Conservation (phyloP, 2,329 filamentous ascomycete species). For the Arthrobotrys conoides region DNA sequence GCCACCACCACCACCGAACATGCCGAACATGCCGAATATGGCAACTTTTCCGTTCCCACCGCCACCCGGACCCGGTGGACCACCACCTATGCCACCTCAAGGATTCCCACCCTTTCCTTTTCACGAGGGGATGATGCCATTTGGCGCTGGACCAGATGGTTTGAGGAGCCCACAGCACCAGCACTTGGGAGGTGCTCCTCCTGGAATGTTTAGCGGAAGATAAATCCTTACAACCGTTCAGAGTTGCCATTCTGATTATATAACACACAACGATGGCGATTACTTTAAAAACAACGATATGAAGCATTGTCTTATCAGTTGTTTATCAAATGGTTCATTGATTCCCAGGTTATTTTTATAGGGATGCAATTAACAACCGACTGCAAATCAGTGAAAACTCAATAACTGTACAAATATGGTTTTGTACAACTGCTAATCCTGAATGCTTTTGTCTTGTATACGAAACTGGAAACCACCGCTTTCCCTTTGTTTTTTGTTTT, state of each 20-base stretch:
- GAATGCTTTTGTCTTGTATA: slow-evolving; percentile 19
- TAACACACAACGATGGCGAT: slow-evolving; percentile 3
- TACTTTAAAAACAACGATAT: slow-evolving; percentile 1
- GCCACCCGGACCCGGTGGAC: slow-evolving; percentile 40
- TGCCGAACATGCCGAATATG: slow-evolving; percentile 56
- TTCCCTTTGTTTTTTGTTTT: neutral
- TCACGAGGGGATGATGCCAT: slow-evolving; percentile 57
- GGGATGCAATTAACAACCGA: slow-evolving; percentile 24
- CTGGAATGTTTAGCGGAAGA: slow-evolving; percentile 55
- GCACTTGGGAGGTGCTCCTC: slow-evolving; percentile 50
- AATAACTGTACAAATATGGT: slow-evolving; percentile 32
- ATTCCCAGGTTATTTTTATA: slow-evolving; percentile 33
- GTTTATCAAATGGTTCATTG: slow-evolving; percentile 13
- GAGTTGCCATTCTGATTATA: slow-evolving; percentile 9
- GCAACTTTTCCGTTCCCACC: slow-evolving; percentile 54
- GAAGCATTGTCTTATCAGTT: slow-evolving; percentile 7
- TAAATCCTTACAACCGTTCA: slow-evolving; percentile 17
- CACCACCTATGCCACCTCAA: slow-evolving; percentile 39
- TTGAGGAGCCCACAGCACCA: slow-evolving; percentile 57
- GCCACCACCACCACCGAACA: slow-evolving; percentile 51
- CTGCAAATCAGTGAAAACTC: slow-evolving; percentile 1
- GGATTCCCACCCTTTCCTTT: slow-evolving; percentile 56
- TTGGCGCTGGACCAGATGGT: slow-evolving; percentile 47
- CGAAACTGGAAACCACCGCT: slow-evolving; percentile 44
- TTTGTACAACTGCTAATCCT: slow-evolving; percentile 9